Evolutionary conservation across 805 yeast genomes (phyloP).

Genomic region (Starmerella vaccinii): DNA sequence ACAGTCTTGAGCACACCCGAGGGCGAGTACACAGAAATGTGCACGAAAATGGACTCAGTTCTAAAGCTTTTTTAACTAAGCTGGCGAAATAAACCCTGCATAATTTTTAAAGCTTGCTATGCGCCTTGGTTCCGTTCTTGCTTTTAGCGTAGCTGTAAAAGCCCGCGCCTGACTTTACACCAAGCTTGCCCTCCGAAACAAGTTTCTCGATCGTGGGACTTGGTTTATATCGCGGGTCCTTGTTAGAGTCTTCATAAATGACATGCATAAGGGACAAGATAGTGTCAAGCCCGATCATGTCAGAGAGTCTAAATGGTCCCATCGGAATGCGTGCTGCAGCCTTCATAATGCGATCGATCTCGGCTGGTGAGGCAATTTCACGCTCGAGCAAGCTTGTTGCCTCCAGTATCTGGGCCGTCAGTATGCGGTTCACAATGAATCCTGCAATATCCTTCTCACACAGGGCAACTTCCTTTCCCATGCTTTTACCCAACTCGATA

Average conservation of each 20-base stretch:
- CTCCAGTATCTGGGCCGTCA: slow-evolving; percentile 37
- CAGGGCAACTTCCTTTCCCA: slow-evolving; percentile 34
- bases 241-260: slow-evolving; percentile 32
- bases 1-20: slow-evolving; percentile 75
- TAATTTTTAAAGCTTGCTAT: neutral
- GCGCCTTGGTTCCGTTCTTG: neutral
- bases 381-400: slow-evolving; percentile 34
- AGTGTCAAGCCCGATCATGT: slow-evolving; percentile 37
- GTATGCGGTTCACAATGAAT: slow-evolving; percentile 35
- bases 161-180: slow-evolving; percentile 35
- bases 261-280: slow-evolving; percentile 36
- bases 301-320: slow-evolving; percentile 38
- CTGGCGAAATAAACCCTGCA: neutral
- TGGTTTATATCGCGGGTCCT: slow-evolving; percentile 37
- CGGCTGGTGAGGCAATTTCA: slow-evolving; percentile 34
- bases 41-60: slow-evolving; percentile 48
- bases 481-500: slow-evolving; percentile 27
- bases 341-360: slow-evolving; percentile 36
- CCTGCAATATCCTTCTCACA: slow-evolving; percentile 33
- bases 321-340: slow-evolving; percentile 39
- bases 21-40: slow-evolving; percentile 91
- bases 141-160: slow-evolving; percentile 26
- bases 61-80: slow-evolving; percentile 12
- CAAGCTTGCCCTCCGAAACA: slow-evolving; percentile 38
- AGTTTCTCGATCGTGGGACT: slow-evolving; percentile 30